These are phyloP conservation scores for Apophysomyces variabilis DNA, from an alignment of 371 early-diverging fungal species.

Conservation along the genomic window DNA sequence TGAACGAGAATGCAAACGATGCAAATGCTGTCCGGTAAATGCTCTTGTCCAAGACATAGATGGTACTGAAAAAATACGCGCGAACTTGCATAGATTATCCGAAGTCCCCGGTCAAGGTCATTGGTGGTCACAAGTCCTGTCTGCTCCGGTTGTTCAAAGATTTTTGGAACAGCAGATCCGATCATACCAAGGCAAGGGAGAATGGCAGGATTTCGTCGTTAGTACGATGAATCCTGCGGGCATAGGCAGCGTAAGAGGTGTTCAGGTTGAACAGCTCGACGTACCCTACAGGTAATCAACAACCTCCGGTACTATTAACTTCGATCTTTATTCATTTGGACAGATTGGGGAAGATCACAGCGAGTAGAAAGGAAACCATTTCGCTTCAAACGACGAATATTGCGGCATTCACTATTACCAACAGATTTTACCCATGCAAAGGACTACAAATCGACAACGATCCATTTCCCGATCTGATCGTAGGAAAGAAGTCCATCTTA, in stretches of 20 bases:
- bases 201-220: slow-evolving; percentile 51
- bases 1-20: slow-evolving; percentile 61
- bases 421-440: slow-evolving; percentile 12
- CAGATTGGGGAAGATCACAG: not conserved
- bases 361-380: not conserved
- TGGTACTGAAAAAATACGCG: not conserved
- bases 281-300: slow-evolving; percentile 60
- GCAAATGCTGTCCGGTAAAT: slow-evolving; percentile 36
- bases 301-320: not conserved
- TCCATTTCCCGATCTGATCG: slow-evolving; percentile 5
- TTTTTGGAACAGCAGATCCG: slow-evolving; percentile 43
- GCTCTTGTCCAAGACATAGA: too few species aligned
- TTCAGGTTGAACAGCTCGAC: slow-evolving; percentile 64
- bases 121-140: slow-evolving; percentile 66
- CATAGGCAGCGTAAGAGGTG: slow-evolving; percentile 64
- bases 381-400: not conserved
- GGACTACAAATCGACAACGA: slow-evolving; percentile 20
- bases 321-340: not conserved
- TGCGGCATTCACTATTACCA: not conserved
- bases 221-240: slow-evolving; percentile 67
- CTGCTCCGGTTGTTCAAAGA: slow-evolving; percentile 46
- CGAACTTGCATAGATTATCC: slow-evolving; percentile 46
- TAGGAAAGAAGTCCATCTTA: slow-evolving; percentile 8
- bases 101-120: slow-evolving; percentile 64
- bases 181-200: slow-evolving; percentile 17